Conservation (phyloP, 2,329 filamentous ascomycete species). For the Esteya vermicola region DNA sequence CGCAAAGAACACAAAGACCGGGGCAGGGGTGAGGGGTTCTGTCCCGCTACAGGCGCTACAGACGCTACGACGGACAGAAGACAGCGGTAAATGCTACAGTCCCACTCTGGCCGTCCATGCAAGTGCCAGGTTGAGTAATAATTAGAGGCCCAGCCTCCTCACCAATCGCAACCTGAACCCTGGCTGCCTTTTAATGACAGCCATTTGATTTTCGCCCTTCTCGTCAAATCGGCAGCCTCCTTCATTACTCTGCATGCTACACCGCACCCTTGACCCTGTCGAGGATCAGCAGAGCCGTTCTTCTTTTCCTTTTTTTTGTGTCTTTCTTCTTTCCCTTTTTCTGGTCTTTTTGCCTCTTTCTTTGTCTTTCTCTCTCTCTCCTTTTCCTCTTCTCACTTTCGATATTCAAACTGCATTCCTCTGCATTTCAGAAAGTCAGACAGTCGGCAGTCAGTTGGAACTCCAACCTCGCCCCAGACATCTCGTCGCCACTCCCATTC, state of each 20-base stretch:
- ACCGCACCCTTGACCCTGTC: too few species aligned
- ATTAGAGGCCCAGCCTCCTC: background rate
- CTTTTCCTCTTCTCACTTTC: background rate
- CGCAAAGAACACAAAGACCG: too few species aligned
- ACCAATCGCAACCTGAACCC: background rate
- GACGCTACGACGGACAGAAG: background rate
- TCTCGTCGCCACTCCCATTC: background rate
- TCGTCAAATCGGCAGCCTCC: conserved; percentile 1
- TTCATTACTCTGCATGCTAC: background rate
- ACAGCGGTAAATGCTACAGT: background rate
- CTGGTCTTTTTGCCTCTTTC: background rate
- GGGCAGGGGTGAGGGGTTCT: background rate
- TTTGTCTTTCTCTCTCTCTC: background rate
- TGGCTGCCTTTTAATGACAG: background rate
- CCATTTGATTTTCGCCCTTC: background rate
- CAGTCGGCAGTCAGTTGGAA: background rate
- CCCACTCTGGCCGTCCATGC: background rate
- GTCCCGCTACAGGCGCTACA: too few species aligned
- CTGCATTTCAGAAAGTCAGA: background rate
- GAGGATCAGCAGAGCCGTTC: too few species aligned
- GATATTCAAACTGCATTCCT: background rate
- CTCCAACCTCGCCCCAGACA: background rate
- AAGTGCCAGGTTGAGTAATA: background rate
- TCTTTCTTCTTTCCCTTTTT: background rate
- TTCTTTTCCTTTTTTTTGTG: background rate